Conservation (phyloP, 352 stramenopile genomes). For the Thalassiosira livingstoniorum region DNA sequence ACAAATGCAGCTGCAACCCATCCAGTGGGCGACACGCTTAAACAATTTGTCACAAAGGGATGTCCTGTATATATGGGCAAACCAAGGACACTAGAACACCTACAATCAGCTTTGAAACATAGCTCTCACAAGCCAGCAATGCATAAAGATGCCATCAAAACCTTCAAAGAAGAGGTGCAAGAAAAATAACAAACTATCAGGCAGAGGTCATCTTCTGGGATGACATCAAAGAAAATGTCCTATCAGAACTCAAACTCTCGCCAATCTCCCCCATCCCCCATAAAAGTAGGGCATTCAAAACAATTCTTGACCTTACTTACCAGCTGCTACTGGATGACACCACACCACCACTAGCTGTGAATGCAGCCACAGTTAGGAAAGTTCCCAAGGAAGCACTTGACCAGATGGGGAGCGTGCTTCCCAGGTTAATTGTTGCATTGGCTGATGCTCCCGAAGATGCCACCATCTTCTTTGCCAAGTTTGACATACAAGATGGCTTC, state of each 20-base stretch:
- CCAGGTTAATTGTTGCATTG: conserved; percentile 12
- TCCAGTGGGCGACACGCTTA: conserved; percentile 9
- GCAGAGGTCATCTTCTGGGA: conserved; percentile 3
- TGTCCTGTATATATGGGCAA: conserved; percentile 32
- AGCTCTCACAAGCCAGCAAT: neutral
- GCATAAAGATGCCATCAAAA: neutral
- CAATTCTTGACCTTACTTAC: conserved; percentile 32
- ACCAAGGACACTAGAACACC: conserved; percentile 24
- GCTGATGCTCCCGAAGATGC: neutral
- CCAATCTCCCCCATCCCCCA: conserved; percentile 28
- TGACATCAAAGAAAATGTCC: conserved; percentile 23
- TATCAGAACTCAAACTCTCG: conserved; percentile 25
- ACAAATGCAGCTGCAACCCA: conserved; percentile 6
- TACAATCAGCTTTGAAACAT: conserved; percentile 5
- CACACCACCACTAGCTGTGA: neutral
- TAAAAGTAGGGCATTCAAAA: conserved; percentile 14
- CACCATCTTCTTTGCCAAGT: conserved; percentile 23
- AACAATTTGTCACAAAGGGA: conserved; percentile 29
- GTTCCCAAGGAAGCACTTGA: neutral
- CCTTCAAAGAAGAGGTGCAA: conserved; percentile 13
- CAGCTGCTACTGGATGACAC: neutral
- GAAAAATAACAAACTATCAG: conserved; percentile 4
- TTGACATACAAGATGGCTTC: conserved; percentile 27
- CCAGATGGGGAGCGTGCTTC: conserved; percentile 8
- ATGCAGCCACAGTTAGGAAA: conserved; percentile 17